Percentiles rank a stretch among this genome's conserved stretches.
These are phyloP conservation scores for Nemania sp. DNA, from an alignment of 2,329 filamentous ascomycete species.

Conservation along the genomic window DNA sequence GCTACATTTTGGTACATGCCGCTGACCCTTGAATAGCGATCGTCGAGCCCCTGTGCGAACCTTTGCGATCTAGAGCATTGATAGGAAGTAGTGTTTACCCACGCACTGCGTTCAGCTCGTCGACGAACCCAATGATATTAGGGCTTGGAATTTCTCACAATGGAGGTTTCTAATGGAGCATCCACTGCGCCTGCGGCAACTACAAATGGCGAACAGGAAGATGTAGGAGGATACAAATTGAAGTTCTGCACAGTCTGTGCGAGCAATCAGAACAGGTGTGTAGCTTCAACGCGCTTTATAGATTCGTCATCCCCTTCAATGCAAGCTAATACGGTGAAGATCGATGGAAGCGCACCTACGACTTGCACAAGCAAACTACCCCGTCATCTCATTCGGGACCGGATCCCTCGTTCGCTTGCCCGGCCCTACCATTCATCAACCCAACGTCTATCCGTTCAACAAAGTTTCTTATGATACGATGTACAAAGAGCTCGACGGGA, in stretches of 20 bases:
- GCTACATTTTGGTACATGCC: not conserved
- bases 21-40: conserved; percentile 11
- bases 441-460: conserved; percentile 98
- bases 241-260: conserved; percentile 99
- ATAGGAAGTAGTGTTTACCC: not conserved
- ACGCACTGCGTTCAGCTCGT: not conserved
- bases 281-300: conserved; percentile 3
- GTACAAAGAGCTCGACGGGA: conserved; percentile 85
- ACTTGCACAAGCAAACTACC: conserved; percentile 82
- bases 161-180: conserved; percentile 50
- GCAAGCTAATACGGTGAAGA: conserved; percentile 47
- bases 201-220: conserved; percentile 53
- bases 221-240: conserved; percentile 74
- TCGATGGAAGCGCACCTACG: conserved; percentile 99
- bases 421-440: conserved; percentile 86
- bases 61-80: not conserved
- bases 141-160: conserved; percentile 5
- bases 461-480: conserved; percentile 93
- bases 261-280: conserved; percentile 93
- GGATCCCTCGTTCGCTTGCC: conserved; percentile 92
- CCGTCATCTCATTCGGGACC: conserved; percentile 97
- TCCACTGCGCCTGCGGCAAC: conserved; percentile 34
- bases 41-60: not conserved
- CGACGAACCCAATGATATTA: not conserved
- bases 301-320: not conserved